These are phyloP conservation scores for Magnolia kwangsiensis DNA, from an alignment of 164 flowering plant genomes.

Conservation along the genomic window DNA sequence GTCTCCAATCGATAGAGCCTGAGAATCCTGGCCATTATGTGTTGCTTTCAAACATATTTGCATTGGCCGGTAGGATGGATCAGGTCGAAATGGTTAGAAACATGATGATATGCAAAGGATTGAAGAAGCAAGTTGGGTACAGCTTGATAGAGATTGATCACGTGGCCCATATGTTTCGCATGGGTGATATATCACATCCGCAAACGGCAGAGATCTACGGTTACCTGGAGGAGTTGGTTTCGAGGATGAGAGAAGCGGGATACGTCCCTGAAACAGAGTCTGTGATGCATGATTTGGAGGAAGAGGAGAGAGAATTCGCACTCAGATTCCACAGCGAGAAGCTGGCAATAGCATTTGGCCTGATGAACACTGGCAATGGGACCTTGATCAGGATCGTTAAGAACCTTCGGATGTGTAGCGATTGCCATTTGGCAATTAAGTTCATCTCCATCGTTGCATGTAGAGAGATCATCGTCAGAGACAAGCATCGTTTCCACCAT, in stretches of 20 bases:
- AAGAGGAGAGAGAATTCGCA: slow-evolving; percentile 65
- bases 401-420: slow-evolving; percentile 76
- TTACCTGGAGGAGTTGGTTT: slow-evolving; percentile 63
- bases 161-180: slow-evolving; percentile 50
- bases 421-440: slow-evolving; percentile 68
- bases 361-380: slow-evolving; percentile 43
- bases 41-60: slow-evolving; percentile 66
- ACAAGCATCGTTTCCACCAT: slow-evolving; percentile 75
- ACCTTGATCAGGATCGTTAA: slow-evolving; percentile 49
- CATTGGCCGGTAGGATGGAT: slow-evolving; percentile 65
- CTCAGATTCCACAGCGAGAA: slow-evolving; percentile 75
- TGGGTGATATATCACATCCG: slow-evolving; percentile 62
- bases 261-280: slow-evolving; percentile 47
- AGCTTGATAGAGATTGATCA: slow-evolving; percentile 55
- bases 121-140: slow-evolving; percentile 71
- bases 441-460: slow-evolving; percentile 42
- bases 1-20: slow-evolving; percentile 51
- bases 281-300: slow-evolving; percentile 69
- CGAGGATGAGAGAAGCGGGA: slow-evolving; percentile 48
- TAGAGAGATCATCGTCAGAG: slow-evolving; percentile 65
- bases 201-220: slow-evolving; percentile 39
- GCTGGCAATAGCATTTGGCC: slow-evolving; percentile 69
- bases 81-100: slow-evolving; percentile 56
- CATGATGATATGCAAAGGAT: slow-evolving; percentile 44
- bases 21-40: slow-evolving; percentile 74